Evolutionary conservation across 495 filamentous ascomycete genomes (phyloP).

Genomic region (Neurospora sublineolata): DNA sequence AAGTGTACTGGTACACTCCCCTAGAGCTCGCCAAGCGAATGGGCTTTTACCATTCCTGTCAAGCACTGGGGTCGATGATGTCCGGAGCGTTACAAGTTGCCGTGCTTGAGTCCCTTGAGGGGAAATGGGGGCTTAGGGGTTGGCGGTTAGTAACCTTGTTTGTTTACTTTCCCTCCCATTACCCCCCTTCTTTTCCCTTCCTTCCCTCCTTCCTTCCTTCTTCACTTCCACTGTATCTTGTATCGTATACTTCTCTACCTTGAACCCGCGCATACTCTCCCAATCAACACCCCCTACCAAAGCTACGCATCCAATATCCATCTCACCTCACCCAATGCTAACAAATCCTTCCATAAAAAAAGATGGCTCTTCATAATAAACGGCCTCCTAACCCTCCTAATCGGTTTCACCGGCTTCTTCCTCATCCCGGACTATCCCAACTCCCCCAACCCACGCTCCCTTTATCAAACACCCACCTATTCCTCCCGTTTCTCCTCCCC

Average conservation of each 20-base stretch:
- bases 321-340: neutral
- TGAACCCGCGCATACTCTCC: no score
- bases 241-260: neutral
- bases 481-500: neutral
- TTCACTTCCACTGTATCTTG: neutral
- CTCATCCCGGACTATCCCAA: slow-evolving; percentile 40
- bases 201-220: neutral
- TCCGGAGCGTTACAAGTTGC: slow-evolving; percentile 41
- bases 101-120: slow-evolving; percentile 38
- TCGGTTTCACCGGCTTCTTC: slow-evolving; percentile 37
- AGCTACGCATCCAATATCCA: no score
- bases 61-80: slow-evolving; percentile 27
- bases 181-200: neutral
- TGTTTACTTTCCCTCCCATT: neutral
- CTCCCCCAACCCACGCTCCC: slow-evolving; percentile 20
- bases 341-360: neutral
- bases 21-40: slow-evolving; percentile 28
- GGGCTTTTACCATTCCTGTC: slow-evolving; percentile 34
- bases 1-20: slow-evolving; percentile 30
- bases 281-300: neutral
- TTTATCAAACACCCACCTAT: neutral
- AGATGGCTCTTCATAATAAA: slow-evolving; percentile 44
- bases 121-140: slow-evolving; percentile 35
- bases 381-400: slow-evolving; percentile 35
- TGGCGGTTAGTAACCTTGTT: slow-evolving; percentile 29